Evolutionary conservation across 2,329 filamentous ascomycete genomes (phyloP), one percentile per base, ranked within the genome.

Genomic region (Colletotrichum nymphaeae): DNA sequence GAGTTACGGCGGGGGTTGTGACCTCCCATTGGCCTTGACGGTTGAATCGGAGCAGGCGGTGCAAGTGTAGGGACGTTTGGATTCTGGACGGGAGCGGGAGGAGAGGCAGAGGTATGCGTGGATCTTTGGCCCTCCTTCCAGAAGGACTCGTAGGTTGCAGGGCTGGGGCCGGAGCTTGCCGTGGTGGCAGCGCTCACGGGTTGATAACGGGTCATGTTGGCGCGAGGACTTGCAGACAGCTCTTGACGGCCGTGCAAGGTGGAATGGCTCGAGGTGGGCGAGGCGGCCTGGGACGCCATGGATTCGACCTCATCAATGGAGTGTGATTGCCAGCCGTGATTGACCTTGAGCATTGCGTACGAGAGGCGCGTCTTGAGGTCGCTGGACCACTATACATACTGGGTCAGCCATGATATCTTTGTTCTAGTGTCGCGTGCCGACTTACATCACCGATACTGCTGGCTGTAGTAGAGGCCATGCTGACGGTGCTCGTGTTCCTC

Each of bases 301-400:
- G 90, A 90, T 83, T 96, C 94, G 35, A 96, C 90, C 82, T 96
- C 93, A 68, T 93, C 92, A 71, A 97, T 90, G 22, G 91, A 91
- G 75, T 93, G 91, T 63, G 92, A 89, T 83, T 97, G 93, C 93
- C 95, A 97, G 72, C 94, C 95, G 79, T 97, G 92, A 80, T 95
- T 94, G 53, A 98, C 93, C 83, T 98, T 98, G 80, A 97, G 89
- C 89, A 97, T 97, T 76, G 96, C 96, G 82, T 98, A 98, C 7
- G 95, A 94, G 32, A 98, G 88, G 78, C 95, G 93, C 63, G 95
- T 92, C 80, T 93, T 93, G 65, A 98, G 88, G 79, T 96, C 93
- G 67, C 92, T 90, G 53, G 94, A 95, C 67, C 94, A 85, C 93
- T 95, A 32, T 11, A 42, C 5, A 28, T 32, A 75, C 11, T 81